phyloP scores from a whole-genome alignment of 2,329 filamentous ascomycete genomes.

The Xylaria sp. region DNA sequence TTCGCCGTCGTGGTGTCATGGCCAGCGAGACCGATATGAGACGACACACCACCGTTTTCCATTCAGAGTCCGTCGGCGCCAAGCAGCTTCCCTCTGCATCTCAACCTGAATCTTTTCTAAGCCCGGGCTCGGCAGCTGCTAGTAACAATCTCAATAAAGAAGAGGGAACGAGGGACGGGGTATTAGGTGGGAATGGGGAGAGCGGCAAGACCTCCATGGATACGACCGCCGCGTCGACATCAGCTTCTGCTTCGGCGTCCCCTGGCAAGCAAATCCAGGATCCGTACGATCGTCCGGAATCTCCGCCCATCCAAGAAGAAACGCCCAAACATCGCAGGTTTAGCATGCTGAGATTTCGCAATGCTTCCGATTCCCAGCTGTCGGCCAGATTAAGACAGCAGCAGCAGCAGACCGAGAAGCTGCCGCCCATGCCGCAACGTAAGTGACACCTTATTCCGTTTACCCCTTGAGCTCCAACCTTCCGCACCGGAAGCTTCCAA shows the following conservation, averaged over 20 bases:
- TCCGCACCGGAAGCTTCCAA: background rate
- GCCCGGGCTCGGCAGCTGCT: constrained; percentile 19
- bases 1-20: constrained; percentile 63
- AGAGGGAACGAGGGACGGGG: constrained; percentile 7
- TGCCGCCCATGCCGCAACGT: constrained; percentile 63
- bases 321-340: constrained; percentile 62
- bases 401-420: constrained; percentile 52
- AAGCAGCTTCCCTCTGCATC: constrained; percentile 24
- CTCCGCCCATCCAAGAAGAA: constrained; percentile 58
- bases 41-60: constrained; percentile 49
- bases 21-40: constrained; percentile 63
- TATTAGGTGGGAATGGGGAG: constrained; percentile 14
- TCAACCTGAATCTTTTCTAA: constrained; percentile 25
- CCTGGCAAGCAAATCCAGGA: constrained; percentile 31
- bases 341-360: constrained; percentile 79
- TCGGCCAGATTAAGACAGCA: constrained; percentile 75
- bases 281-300: constrained; percentile 44
- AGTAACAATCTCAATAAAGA: constrained; percentile 1
- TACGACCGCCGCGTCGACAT: constrained; percentile 15
- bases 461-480: background rate
- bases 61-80: constrained; percentile 21
- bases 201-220: constrained; percentile 28
- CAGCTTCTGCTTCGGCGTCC: constrained; percentile 22
- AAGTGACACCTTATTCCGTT: constrained; percentile 40
- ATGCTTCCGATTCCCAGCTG: constrained; percentile 91